These are phyloP conservation scores for Eucalyptus melliodora DNA, from an alignment of 345 rosid species.

Conservation along the genomic window DNA sequence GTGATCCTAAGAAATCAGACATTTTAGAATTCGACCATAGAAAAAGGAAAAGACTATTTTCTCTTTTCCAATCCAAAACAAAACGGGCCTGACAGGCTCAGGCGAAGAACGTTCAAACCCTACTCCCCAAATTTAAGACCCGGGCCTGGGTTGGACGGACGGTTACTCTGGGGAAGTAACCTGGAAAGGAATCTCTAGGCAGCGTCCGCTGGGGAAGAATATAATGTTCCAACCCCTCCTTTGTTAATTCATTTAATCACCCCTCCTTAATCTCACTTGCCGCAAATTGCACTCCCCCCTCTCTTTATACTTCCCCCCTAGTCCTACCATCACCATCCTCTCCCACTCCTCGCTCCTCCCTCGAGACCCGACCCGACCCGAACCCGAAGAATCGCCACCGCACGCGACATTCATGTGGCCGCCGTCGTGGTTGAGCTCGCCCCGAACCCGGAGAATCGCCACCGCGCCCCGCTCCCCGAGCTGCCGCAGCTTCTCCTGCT, in stretches of 20 bases:
- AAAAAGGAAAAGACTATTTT: no score
- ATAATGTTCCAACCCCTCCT: neutral
- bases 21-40: neutral
- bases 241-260: neutral
- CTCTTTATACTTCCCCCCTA: neutral
- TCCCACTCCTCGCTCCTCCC: neutral
- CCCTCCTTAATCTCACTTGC: neutral
- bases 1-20: neutral
- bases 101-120: neutral
- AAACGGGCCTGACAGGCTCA: neutral
- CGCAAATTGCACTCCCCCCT: neutral
- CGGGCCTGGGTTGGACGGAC: neutral
- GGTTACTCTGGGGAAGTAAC: neutral
- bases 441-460: neutral
- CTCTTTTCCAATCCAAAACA: neutral
- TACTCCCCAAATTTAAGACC: no score
- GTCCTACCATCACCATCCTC: neutral
- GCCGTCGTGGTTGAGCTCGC: slow-evolving; percentile 34
- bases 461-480: neutral
- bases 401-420: slow-evolving; percentile 21
- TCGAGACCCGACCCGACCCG: neutral
- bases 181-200: neutral
- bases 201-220: neutral
- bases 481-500: slow-evolving; percentile 20
- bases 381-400: neutral